Conservation (phyloP, 805 yeast genomes). For the Candida saitoana region DNA sequence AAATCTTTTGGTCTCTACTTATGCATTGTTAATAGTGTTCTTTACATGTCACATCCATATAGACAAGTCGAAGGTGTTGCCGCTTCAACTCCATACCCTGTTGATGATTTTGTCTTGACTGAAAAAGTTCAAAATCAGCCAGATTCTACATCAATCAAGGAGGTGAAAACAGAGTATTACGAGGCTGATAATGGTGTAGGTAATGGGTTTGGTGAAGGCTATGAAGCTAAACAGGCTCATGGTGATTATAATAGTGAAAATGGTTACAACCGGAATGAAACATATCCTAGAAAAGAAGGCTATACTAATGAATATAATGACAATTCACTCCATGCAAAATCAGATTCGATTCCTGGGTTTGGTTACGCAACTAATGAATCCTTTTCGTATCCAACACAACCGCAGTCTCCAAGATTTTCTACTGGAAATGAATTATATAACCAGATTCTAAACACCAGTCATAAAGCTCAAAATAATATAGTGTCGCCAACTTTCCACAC, state of each 20-base stretch:
- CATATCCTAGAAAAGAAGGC: background rate
- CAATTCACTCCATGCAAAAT: background rate
- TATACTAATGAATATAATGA: background rate
- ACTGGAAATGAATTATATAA: constrained; percentile 1
- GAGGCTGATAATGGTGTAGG: constrained; percentile 2
- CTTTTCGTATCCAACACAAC: constrained; percentile 3
- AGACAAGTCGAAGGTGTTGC: constrained; percentile 1
- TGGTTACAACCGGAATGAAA: background rate
- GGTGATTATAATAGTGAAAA: background rate
- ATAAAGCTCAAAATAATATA: background rate
- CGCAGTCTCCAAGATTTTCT: constrained; percentile 2
- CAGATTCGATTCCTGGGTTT: background rate
- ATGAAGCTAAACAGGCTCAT: background rate
- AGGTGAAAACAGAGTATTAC: background rate
- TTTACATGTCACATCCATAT: constrained; percentile 2
- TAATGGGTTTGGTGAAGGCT: constrained; percentile 1
- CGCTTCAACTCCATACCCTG: background rate
- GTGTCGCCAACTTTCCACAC: background rate
- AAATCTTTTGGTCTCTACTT: background rate
- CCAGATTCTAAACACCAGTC: background rate
- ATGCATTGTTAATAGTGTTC: background rate
- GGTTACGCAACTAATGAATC: background rate
- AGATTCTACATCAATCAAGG: background rate
- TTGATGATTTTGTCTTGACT: background rate
- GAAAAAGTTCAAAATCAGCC: background rate